Evolutionary conservation across 768 basidiomycete species (phyloP).

Genomic region (Clitopilus passeckerianus): DNA sequence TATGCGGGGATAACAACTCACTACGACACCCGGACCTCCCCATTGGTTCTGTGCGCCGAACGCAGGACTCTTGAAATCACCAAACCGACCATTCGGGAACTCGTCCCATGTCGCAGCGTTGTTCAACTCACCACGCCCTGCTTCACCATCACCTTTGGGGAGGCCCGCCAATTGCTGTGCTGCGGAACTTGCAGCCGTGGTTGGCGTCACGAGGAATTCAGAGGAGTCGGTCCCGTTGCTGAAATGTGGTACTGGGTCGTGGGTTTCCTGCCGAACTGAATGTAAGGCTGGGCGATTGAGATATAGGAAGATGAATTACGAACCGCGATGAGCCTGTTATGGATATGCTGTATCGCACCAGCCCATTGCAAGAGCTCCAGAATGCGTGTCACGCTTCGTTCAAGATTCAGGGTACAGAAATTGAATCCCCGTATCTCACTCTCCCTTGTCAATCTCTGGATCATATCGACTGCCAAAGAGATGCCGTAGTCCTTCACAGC

Average conservation of each 20-base stretch:
- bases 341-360: slow-evolving; percentile 30
- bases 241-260: background rate
- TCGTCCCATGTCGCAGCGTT: slow-evolving; percentile 87
- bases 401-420: slow-evolving; percentile 95
- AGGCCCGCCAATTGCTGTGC: slow-evolving; percentile 47
- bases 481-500: slow-evolving; percentile 96
- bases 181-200: slow-evolving; percentile 59
- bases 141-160: slow-evolving; percentile 47
- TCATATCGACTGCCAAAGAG: slow-evolving; percentile 75
- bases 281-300: background rate
- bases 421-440: slow-evolving; percentile 74
- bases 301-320: slow-evolving; percentile 1
- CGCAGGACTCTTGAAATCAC: slow-evolving; percentile 95
- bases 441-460: slow-evolving; percentile 49
- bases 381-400: slow-evolving; percentile 88
- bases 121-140: slow-evolving; percentile 69
- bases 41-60: slow-evolving; percentile 80
- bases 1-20: slow-evolving; percentile 20
- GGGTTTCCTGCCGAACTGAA: slow-evolving; percentile 10
- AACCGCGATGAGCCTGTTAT: slow-evolving; percentile 70
- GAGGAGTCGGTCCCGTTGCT: slow-evolving; percentile 19
- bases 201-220: slow-evolving; percentile 55
- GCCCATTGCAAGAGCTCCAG: slow-evolving; percentile 80
- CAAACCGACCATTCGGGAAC: slow-evolving; percentile 97
- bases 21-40: slow-evolving; percentile 64